Evolutionary conservation across 2,329 filamentous ascomycete species (phyloP), one percentile per base, ranked within the genome.

Genomic region (Trematosphaeria pertusa): DNA sequence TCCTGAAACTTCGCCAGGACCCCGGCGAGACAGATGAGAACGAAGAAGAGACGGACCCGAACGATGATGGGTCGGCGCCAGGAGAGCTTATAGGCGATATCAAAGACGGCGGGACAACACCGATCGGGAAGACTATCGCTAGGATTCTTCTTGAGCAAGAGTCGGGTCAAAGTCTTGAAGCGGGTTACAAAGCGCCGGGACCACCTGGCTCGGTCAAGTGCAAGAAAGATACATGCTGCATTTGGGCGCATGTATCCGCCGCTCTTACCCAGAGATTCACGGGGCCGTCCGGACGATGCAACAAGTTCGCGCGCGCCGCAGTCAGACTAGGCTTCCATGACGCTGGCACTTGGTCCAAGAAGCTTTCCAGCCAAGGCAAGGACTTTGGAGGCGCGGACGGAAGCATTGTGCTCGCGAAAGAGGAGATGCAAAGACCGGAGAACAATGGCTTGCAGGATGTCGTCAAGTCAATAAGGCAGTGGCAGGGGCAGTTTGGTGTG

Each of bases 271-370:
- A 37, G 4, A 24, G 38, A 1, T 66, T 67, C 52, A 33, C 11
- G 8, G 62, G 62, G 2, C 44, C 35, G 6, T 52, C 52, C 7
- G 58, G 57, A 21, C 56, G 62, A 15, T 65, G 62, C 51, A 66
- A 61, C 33, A 47, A 48, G 14, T 46, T 37, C 24, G 63, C 63
- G 2, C 59, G 63, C n/a, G 53, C 50, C 2, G 59, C 62, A 1
- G 42, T 65, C 18, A 45, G 63, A 12, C 51, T 67, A 11, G 63
- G 60, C 2, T 67, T 67, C 42, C 62, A 65, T 38, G 63, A 67
- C 47, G 62, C 64, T 3, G 64, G 56, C 3, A 51, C 54, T 5
- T 68, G 64, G 63, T 46, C 44, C 5, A 46, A 59, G 32, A 17
- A n/a, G 3, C 35, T 37, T 2, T 32, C 46, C 6, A 24, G 45